These are phyloP conservation scores for Drosera capensis DNA, from an alignment of 148 eudicot species.

Conservation along the genomic window DNA sequence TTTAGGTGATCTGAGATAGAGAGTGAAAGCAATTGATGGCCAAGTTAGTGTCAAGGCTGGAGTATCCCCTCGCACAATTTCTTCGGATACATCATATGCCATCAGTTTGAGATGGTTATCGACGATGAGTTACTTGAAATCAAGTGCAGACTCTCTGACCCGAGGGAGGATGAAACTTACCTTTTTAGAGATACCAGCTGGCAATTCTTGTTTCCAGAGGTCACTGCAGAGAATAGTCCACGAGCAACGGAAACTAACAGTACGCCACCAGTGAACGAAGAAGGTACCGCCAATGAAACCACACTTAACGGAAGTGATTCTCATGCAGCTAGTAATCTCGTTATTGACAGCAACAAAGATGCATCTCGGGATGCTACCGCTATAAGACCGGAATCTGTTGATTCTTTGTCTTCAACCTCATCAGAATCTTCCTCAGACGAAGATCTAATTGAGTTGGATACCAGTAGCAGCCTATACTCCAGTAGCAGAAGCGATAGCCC, in stretches of 20 bases:
- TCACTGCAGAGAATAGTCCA: not conserved
- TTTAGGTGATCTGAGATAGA: not conserved
- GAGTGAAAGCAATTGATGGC: not conserved
- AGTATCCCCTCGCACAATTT: not conserved
- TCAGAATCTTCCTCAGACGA: not conserved
- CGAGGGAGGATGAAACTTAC: not conserved
- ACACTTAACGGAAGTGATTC: not conserved
- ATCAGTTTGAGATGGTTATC: not conserved
- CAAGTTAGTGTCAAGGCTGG: not conserved
- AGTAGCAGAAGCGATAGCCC: not conserved
- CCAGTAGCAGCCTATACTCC: not conserved
- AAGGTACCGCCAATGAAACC: not conserved
- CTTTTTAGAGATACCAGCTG: not conserved
- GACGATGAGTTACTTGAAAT: not conserved
- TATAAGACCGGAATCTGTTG: not conserved
- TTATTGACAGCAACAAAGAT: not conserved
- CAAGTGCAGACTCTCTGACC: not conserved
- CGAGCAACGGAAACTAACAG: not conserved
- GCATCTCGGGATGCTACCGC: not conserved
- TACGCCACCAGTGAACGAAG: not conserved
- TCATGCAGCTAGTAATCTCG: not conserved
- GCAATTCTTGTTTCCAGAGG: not conserved
- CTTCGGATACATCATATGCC: not conserved
- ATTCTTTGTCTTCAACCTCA: not conserved
- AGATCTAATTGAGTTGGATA: not conserved